phyloP scores from a whole-genome alignment of 2,329 filamentous ascomycete species.

The Didymosphaeria variabile region DNA sequence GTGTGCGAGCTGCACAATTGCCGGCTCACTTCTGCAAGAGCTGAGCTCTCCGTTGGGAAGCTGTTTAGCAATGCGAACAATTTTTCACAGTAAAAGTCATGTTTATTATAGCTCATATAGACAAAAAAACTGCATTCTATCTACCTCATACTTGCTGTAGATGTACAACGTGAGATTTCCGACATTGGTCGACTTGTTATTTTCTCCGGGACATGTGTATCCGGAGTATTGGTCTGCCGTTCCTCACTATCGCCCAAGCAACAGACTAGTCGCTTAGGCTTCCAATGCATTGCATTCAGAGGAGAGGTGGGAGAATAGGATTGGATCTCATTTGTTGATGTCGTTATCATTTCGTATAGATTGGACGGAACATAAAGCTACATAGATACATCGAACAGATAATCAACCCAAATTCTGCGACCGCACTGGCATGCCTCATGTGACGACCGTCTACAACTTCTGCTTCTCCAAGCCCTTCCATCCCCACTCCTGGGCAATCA shows the following conservation, averaged over 20 bases:
- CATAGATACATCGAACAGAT: slow-evolving; percentile 5
- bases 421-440: background rate
- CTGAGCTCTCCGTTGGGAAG: slow-evolving; percentile 3
- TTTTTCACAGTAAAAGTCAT: slow-evolving; percentile 35
- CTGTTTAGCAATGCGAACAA: slow-evolving; percentile 32
- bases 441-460: slow-evolving; percentile 56
- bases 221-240: too few relatives aligned
- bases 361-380: slow-evolving; percentile 6
- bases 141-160: background rate
- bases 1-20: slow-evolving; percentile 19
- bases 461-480: slow-evolving; percentile 67
- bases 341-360: slow-evolving; percentile 8
- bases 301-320: background rate
- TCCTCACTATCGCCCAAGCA: too few relatives aligned
- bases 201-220: too few relatives aligned
- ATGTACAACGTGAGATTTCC: background rate
- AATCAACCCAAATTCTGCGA: background rate
- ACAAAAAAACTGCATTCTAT: slow-evolving; percentile 4
- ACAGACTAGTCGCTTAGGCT: background rate
- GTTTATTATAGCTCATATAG: slow-evolving; percentile 41
- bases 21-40: slow-evolving; percentile 11
- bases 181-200: too few relatives aligned
- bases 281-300: background rate
- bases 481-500: slow-evolving; percentile 78
- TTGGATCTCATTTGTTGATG: background rate